Base-by-base conservation (phyloP, 208 protist species). In the Acanthamoeba castellanii region DNA sequence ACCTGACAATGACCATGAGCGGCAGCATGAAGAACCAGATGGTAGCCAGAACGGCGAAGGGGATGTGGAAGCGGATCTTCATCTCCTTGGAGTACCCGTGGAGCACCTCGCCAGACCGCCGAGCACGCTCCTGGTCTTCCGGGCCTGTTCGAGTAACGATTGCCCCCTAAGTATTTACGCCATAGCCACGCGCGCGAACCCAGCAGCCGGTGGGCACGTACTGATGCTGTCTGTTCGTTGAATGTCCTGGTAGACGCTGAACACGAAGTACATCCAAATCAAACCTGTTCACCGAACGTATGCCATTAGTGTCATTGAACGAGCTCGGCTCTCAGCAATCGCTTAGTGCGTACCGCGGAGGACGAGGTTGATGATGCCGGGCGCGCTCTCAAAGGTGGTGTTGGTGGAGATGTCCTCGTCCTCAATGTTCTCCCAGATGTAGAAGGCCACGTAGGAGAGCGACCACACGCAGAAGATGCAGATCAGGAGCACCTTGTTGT, bases 401-500 rank as follows among this genome's bases (percentile, higher is more conserved):
- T n/a, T 18, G 14, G 30, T 42, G 13, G 7, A 5, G 30, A 78
- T 42, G n/a, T 78, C 70, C 22, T 78, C 70, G 30, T 78, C 70
- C 37, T 78, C 70, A 6, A 78, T 45, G 70, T 78, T 78, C 37
- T 78, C 30, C 70, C 70, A 78, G 30, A 78, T 78, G 37, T 78
- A 78, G 70, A 78, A 78, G 37, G 70, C 70, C 32, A 78, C 37
- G 70, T 78, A 78, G 70, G 70, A 78, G 70, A 78, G n/a, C 32
- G 70, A 34, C 70, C 70, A 78, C 70, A 45, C 70, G 37, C 70
- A 78, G 30, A 78, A 78, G 70, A 78, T 47, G 70, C 32, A 20
- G 37, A 78, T 78, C 27, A 78, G 22, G 8, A 78, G 4, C 32
- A 78, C 70, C 37, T 78, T 78, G 70, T 78, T 78, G 70, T 78